Evolutionary conservation across 179 eudicot species (phyloP).

Genomic region (Actinidia arguta): DNA sequence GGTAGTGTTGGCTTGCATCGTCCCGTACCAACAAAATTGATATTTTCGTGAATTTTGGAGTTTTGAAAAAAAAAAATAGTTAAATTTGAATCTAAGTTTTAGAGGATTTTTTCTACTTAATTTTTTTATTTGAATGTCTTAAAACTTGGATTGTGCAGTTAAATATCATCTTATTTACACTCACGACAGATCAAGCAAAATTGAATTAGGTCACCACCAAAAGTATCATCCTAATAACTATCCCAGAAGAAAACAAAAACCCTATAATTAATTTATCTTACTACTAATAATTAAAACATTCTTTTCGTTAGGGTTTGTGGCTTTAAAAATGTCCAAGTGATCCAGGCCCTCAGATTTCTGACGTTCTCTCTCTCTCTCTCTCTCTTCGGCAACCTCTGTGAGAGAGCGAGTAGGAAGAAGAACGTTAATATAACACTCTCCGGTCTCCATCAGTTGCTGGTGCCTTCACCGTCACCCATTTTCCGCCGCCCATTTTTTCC

Average conservation of each 20-base stretch:
- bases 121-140: too few relatives aligned
- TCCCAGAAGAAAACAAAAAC: too few relatives aligned
- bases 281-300: constrained; percentile 7
- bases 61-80: too few relatives aligned
- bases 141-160: too few relatives aligned
- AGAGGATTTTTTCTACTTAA: too few relatives aligned
- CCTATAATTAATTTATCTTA: too few relatives aligned
- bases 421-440: neutral
- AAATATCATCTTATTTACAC: too few relatives aligned
- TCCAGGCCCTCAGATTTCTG: constrained; percentile 31
- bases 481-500: constrained; percentile 22
- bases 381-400: constrained; percentile 4
- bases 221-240: neutral
- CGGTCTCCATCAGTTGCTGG: constrained; percentile 45
- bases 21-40: too few relatives aligned
- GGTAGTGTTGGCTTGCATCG: too few relatives aligned
- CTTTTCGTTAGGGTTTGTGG: constrained; percentile 18
- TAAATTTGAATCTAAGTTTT: too few relatives aligned
- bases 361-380: constrained; percentile 12
- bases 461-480: constrained; percentile 33
- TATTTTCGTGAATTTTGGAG: too few relatives aligned
- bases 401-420: constrained; percentile 5
- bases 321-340: constrained; percentile 32
- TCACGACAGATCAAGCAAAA: neutral
- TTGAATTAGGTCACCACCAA: neutral